phyloP scores from a whole-genome alignment of 108 stramenopile genomes.

The Pseudonitzschia multiseries region DNA sequence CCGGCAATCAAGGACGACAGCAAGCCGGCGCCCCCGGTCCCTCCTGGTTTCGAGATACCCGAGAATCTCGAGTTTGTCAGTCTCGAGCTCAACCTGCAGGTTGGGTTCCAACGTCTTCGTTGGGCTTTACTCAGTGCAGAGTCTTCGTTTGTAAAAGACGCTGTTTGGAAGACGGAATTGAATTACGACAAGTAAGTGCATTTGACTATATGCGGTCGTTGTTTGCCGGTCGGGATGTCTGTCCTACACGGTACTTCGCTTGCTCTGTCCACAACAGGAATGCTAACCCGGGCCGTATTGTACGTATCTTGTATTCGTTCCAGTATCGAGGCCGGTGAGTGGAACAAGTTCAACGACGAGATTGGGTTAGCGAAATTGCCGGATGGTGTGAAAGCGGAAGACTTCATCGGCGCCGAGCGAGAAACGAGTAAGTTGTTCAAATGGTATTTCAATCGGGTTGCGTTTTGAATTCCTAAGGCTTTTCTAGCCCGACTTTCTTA shows the following conservation, averaged over 20 bases:
- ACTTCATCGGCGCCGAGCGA: constrained; percentile 59
- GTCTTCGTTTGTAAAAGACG: constrained; percentile 62
- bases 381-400: constrained; percentile 43
- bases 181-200: constrained; percentile 64
- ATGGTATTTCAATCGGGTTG: constrained; percentile 19
- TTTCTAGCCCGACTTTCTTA: neutral
- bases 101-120: constrained; percentile 70
- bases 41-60: constrained; percentile 54
- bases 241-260: neutral
- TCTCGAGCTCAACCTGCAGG: constrained; percentile 73
- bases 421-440: constrained; percentile 15
- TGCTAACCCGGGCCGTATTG: neutral
- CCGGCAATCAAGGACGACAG: constrained; percentile 67
- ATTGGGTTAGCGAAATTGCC: constrained; percentile 56
- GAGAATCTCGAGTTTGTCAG: constrained; percentile 64
- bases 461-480: neutral
- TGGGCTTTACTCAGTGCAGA: constrained; percentile 62
- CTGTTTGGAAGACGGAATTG: constrained; percentile 49
- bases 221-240: neutral
- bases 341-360: constrained; percentile 55
- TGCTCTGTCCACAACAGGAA: neutral
- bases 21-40: constrained; percentile 44
- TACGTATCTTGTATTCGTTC: neutral
- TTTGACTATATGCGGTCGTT: neutral
- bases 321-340: constrained; percentile 56